Evolutionary conservation across 306 rosid genomes (phyloP), one percentile per base, ranked within the genome.

Genomic region (Cajanus cajan): DNA sequence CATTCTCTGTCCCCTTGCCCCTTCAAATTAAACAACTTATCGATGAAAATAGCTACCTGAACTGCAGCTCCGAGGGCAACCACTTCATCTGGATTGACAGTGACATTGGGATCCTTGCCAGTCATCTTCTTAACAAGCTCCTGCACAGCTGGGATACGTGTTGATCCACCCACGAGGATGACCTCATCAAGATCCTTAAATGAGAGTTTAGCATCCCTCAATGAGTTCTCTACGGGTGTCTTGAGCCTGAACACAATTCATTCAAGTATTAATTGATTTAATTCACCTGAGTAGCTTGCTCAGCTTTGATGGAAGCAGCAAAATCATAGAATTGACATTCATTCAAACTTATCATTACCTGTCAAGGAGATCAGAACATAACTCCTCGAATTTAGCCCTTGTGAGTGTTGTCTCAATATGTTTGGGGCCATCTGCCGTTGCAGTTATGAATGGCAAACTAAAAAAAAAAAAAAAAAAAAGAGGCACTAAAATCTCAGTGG

Each of bases 11-110:
- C 72, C 55, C n/a, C 13, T 14, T 6, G 15, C 39, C 36, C 15
- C 24, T 24, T 41, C 6, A 71, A 58, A 34, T 47, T 3, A 18
- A 74, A 13, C 10, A 7, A 13, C 34, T 58, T 1, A 33, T 15
- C 61, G 4, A 4, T 18, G 43, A 18, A 52, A 69, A 47, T 16
- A 28, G 65, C 21, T 19, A 93, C 98, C 96, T 91, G 97, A 80
- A 94, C 98, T 28, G 98, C 98, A 87, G 98, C 98, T 11, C 98
- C 98, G 34, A 94, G 86, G 33, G 98, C 97, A 67, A 94, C 98
- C 85, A 94, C 98, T 89, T 94, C 98, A 83, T 94, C 97, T 31
- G 98, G 98, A 78, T 94, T 94, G 54, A 94, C 98, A 1, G 97
- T 90, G 73, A 94, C 95, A 78, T 94, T 94, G 14, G 98, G 98